Evolutionary conservation across 2,329 filamentous ascomycete genomes (phyloP).

Genomic region (Fusarium sp.): DNA sequence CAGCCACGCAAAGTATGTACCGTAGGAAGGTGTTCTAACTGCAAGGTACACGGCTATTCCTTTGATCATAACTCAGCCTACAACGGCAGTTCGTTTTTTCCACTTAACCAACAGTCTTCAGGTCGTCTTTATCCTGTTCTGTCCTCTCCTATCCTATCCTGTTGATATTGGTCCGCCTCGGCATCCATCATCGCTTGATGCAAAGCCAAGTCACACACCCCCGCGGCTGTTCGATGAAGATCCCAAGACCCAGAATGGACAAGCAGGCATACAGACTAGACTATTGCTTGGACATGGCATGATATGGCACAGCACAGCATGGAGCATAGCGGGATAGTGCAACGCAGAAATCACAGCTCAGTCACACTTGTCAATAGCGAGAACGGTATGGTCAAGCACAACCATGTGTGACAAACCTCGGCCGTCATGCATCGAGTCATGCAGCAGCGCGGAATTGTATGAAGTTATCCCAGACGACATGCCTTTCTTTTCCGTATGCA

Average conservation of each 20-base stretch:
- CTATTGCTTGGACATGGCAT: slow-evolving; percentile 28
- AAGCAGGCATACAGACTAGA: slow-evolving; percentile 28
- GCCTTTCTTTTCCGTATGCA: slow-evolving; percentile 27
- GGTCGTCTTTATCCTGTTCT: slow-evolving; percentile 13
- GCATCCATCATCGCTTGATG: slow-evolving; percentile 20
- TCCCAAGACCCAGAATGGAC: slow-evolving; percentile 27
- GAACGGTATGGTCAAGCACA: slow-evolving; percentile 31
- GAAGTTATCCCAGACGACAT: slow-evolving; percentile 29
- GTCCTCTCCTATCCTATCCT: not conserved
- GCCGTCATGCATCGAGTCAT: slow-evolving; percentile 36
- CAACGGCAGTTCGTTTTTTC: slow-evolving; percentile 31
- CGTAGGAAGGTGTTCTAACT: slow-evolving; percentile 18
- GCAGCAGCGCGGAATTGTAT: slow-evolving; percentile 39
- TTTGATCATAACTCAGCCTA: slow-evolving; percentile 11
- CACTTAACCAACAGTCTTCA: slow-evolving; percentile 26
- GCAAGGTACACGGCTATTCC: slow-evolving; percentile 35
- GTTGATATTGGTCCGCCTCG: slow-evolving; percentile 13
- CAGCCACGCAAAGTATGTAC: slow-evolving; percentile 17
- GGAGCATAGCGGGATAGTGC: slow-evolving; percentile 18
- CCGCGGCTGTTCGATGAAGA: slow-evolving; percentile 17
- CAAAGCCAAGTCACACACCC: slow-evolving; percentile 30
- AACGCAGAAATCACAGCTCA: slow-evolving; percentile 24
- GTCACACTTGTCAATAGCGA: slow-evolving; percentile 26
- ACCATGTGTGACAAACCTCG: slow-evolving; percentile 38
- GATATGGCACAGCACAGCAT: slow-evolving; percentile 39